Evolutionary conservation across 176 grass and related monocot species (phyloP).

Genomic region (Carex parvula): DNA sequence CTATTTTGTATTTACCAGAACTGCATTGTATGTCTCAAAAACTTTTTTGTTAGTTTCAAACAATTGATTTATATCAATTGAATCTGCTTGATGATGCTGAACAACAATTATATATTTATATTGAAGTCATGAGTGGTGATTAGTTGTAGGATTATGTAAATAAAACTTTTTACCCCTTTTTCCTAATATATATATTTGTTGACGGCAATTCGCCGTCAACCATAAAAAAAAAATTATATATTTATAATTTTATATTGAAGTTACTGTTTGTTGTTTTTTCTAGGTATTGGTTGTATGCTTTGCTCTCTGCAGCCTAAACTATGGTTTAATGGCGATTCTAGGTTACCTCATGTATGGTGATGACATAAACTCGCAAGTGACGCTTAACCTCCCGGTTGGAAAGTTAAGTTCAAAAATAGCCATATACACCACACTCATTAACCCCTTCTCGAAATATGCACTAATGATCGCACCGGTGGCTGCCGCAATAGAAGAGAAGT

Average conservation of each 20-base stretch:
- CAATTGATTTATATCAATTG: not conserved
- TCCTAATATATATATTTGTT: too few species aligned
- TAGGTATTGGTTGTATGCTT: constrained; percentile 70
- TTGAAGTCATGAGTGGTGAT: too few species aligned
- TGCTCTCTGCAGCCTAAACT: constrained; percentile 54
- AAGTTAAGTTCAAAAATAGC: constrained; percentile 54
- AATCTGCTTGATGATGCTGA: not conserved
- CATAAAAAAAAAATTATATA: too few species aligned
- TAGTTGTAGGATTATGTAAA: too few species aligned
- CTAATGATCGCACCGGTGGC: constrained; percentile 56
- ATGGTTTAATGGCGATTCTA: constrained; percentile 49
- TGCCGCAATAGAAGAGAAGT: constrained; percentile 46
- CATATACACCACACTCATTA: constrained; percentile 75
- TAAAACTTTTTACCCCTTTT: too few species aligned
- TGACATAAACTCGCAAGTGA: constrained; percentile 53
- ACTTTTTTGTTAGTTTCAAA: not conserved
- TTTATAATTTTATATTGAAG: not conserved
- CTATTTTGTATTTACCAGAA: not conserved
- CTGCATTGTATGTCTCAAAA: not conserved
- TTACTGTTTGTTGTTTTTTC: not conserved
- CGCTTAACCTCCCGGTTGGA: constrained; percentile 62
- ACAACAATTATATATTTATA: not conserved
- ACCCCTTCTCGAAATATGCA: constrained; percentile 70
- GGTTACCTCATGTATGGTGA: constrained; percentile 84
- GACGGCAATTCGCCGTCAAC: too few species aligned